Conservation (phyloP, 345 rosid species). For the Euphorbia peplus region DNA sequence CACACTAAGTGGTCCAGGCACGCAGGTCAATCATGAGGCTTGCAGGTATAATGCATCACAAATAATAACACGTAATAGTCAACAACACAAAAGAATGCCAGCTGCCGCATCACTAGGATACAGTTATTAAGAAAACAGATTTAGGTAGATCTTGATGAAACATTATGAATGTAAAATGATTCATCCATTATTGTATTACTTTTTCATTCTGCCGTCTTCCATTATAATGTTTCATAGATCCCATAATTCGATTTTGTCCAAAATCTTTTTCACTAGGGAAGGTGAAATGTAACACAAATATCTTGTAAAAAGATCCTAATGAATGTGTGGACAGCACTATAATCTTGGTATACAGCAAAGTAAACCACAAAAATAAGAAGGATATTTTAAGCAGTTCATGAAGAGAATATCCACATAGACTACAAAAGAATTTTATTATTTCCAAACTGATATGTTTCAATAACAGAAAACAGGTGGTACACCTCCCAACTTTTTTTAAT, state of each 20-base stretch:
- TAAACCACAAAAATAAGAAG: no score
- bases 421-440: no score
- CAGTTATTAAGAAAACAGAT: neutral
- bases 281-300: neutral
- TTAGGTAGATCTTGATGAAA: neutral
- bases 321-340: neutral
- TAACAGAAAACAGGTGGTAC: no score
- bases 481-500: no score
- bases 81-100: neutral
- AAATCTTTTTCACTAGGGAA: neutral
- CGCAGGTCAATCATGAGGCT: slow-evolving; percentile 1
- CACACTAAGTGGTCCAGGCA: neutral
- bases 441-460: no score
- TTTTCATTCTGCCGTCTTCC: neutral
- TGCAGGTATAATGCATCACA: neutral
- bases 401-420: neutral
- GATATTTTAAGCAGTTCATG: no score
- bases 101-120: neutral
- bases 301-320: neutral
- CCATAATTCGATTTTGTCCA: neutral
- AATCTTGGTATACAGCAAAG: neutral
- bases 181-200: neutral
- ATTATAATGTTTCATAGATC: neutral
- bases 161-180: neutral
- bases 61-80: neutral